These are phyloP conservation scores for Kodamaea jinghongensis DNA, from an alignment of 805 yeast species.

Conservation along the genomic window DNA sequence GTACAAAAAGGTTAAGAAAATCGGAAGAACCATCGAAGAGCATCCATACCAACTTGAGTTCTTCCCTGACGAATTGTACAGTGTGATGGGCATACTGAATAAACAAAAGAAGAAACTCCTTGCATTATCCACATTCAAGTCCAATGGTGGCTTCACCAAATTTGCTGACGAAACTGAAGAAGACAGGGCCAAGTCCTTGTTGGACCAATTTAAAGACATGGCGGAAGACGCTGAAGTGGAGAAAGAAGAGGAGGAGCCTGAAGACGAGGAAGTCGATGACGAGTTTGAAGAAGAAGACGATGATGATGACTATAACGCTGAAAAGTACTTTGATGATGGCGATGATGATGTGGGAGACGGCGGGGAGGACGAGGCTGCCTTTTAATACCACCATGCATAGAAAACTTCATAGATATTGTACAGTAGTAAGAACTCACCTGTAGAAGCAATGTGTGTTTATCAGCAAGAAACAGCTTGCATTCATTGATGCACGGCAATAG, in stretches of 20 bases:
- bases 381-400: slow-evolving; percentile 28
- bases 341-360: slow-evolving; percentile 62
- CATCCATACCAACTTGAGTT: slow-evolving; percentile 71
- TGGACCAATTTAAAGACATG: slow-evolving; percentile 40
- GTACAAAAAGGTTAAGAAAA: slow-evolving; percentile 66
- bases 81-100: slow-evolving; percentile 63
- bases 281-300: slow-evolving; percentile 73
- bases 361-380: slow-evolving; percentile 72
- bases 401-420: not conserved
- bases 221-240: slow-evolving; percentile 44
- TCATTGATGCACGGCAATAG: no score
- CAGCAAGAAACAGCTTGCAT: no score
- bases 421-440: no score
- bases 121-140: slow-evolving; percentile 39
- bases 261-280: slow-evolving; percentile 60
- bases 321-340: slow-evolving; percentile 71
- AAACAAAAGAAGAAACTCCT: slow-evolving; percentile 49
- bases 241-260: slow-evolving; percentile 40
- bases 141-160: slow-evolving; percentile 37
- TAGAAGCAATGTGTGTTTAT: no score
- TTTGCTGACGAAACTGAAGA: slow-evolving; percentile 24
- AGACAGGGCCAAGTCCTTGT: slow-evolving; percentile 37
- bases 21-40: slow-evolving; percentile 70
- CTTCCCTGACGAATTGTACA: slow-evolving; percentile 75
- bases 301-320: slow-evolving; percentile 70